Percentiles rank a stretch among this genome's conserved stretches.
phyloP scores from a whole-genome alignment of 257 asterid genomes.

The Forsythia viridissima region DNA sequence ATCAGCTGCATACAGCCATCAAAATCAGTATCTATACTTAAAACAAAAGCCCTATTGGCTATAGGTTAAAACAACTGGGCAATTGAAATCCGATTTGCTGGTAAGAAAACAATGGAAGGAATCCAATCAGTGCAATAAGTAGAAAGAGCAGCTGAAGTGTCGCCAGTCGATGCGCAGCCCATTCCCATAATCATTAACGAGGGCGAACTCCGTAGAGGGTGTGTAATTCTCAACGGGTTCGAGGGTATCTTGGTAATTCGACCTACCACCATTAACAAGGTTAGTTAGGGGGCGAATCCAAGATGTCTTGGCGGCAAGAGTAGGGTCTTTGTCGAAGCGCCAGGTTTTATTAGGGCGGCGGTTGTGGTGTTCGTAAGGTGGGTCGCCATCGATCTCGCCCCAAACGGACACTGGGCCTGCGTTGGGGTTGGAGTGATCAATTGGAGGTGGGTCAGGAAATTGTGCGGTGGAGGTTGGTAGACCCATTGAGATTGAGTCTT shows the following conservation, averaged over 20 bases:
- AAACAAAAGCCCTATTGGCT: too few species aligned
- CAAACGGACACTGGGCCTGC: conserved; percentile 71
- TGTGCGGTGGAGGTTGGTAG: conserved; percentile 33
- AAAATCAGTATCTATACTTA: too few species aligned
- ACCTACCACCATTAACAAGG: conserved; percentile 67
- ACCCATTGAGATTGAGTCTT: conserved; percentile 40
- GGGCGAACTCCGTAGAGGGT: conserved; percentile 35
- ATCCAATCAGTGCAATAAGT: too few species aligned
- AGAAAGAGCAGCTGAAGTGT: too few species aligned
- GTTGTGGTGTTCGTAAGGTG: conserved; percentile 58
- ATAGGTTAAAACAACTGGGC: too few species aligned
- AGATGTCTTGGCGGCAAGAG: conserved; percentile 71
- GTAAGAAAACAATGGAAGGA: too few species aligned
- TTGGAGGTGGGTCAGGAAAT: conserved; percentile 44
- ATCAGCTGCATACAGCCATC: too few species aligned
- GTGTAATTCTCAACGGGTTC: conserved; percentile 36
- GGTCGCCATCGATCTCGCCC: conserved; percentile 93
- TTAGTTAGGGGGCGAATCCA: conserved; percentile 90
- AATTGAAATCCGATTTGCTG: too few species aligned
- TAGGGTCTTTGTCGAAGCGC: conserved; percentile 81
- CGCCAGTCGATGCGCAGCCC: too few species aligned
- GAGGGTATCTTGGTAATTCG: conserved; percentile 43
- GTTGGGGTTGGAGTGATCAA: conserved; percentile 35
- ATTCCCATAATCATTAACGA: neutral
- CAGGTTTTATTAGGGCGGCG: conserved; percentile 64